Evolutionary conservation across 1,139 yeast species (phyloP).

Genomic region (Diutina catenulata): DNA sequence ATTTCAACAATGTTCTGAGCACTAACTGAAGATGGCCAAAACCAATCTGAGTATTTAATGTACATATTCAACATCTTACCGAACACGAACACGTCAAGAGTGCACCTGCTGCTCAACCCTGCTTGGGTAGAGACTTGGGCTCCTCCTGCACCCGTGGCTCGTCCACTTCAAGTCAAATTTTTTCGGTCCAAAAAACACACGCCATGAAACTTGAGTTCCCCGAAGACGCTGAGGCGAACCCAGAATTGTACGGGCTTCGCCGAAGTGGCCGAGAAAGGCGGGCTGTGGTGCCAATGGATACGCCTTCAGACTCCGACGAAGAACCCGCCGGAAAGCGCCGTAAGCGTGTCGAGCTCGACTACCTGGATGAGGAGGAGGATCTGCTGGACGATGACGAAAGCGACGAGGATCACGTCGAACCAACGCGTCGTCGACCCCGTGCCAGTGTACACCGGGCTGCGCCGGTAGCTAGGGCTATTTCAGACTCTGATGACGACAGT

Average conservation of each 20-base stretch:
- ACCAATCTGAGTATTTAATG: no score
- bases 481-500: constrained; percentile 9
- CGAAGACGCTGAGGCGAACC: constrained; percentile 30
- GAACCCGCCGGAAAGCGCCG: constrained; percentile 10
- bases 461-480: constrained; percentile 11
- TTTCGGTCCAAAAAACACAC: no score
- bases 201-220: constrained; percentile 6
- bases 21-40: no score
- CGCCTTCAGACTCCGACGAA: constrained; percentile 17
- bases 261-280: constrained; percentile 61
- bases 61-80: no score
- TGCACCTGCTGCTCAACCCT: no score
- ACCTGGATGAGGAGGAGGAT: constrained; percentile 13
- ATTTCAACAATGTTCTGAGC: no score
- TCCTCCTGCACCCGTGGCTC: constrained; percentile 4
- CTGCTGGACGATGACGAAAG: constrained; percentile 12
- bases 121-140: no score
- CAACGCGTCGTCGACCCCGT: no score
- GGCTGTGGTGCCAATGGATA: constrained; percentile 17
- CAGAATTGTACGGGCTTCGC: constrained; percentile 86
- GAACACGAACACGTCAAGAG: no score
- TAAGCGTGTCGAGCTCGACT: constrained; percentile 1
- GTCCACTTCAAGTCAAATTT: no score
- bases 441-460: constrained; percentile 12
- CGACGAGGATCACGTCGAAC: constrained; percentile 18